These are phyloP conservation scores for Papiliotrema laurentii DNA, from an alignment of 1,284 basidiomycete species.

Conservation along the genomic window DNA sequence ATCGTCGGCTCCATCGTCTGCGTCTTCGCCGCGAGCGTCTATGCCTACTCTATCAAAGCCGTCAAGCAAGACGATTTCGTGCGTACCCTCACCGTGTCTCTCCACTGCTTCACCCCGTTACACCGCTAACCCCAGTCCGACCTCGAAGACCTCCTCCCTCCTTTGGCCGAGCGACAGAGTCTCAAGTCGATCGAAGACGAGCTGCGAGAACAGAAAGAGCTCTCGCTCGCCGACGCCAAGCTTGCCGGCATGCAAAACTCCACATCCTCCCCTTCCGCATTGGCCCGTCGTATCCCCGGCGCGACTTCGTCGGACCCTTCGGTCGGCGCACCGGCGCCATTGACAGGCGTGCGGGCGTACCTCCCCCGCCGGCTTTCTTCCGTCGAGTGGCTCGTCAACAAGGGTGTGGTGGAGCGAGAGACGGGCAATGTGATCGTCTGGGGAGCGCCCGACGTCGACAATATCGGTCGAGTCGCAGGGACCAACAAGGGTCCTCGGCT, in stretches of 20 bases:
- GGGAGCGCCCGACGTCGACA: constrained; percentile 37
- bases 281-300: constrained; percentile 5
- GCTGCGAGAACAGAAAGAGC: constrained; percentile 20
- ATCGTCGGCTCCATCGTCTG: constrained; percentile 69
- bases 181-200: constrained; percentile 48
- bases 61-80: constrained; percentile 89
- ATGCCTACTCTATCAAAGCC: constrained; percentile 87
- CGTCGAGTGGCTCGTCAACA: constrained; percentile 30
- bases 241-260: neutral
- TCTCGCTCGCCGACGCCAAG: constrained; percentile 8
- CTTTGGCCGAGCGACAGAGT: constrained; percentile 34
- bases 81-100: neutral
- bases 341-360: constrained; percentile 4
- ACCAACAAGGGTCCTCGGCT: constrained; percentile 3
- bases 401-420: constrained; percentile 28
- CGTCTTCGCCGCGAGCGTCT: constrained; percentile 76
- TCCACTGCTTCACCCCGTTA: neutral
- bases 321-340: neutral
- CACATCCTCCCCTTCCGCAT: constrained; percentile 9
- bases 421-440: constrained; percentile 36
- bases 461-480: constrained; percentile 22
- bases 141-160: constrained; percentile 46
- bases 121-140: constrained; percentile 31
- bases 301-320: neutral
- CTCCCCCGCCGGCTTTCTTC: constrained; percentile 29